Percentiles rank a stretch among this genome's conserved stretches.
Conservation (phyloP, 306 rosid genomes). For the Mucuna pruriens region DNA sequence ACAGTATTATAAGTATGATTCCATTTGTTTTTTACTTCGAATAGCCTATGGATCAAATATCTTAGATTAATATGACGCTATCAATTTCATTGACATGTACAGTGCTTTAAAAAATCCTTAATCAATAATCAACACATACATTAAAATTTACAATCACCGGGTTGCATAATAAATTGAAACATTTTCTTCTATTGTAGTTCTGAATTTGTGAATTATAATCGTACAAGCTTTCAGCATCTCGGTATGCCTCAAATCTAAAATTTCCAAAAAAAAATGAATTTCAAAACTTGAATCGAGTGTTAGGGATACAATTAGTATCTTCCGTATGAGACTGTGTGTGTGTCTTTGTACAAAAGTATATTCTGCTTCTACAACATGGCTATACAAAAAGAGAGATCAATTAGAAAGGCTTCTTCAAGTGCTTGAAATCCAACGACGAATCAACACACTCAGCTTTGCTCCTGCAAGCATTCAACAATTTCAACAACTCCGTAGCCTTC, state of each 20-base stretch:
- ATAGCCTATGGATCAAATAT: neutral
- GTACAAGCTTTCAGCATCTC: neutral
- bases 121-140: neutral
- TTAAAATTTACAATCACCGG: neutral
- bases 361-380: constrained; percentile 31
- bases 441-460: constrained; percentile 66
- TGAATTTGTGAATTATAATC: neutral
- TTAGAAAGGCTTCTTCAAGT: constrained; percentile 71
- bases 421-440: constrained; percentile 69
- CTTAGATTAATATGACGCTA: neutral
- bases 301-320: constrained; percentile 43
- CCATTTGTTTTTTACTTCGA: neutral
- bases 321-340: constrained; percentile 33
- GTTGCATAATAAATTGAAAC: neutral
- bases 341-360: constrained; percentile 40
- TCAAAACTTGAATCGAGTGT: constrained; percentile 39
- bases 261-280: neutral
- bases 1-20: neutral
- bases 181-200: neutral
- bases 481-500: constrained; percentile 77
- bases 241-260: constrained; percentile 2
- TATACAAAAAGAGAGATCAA: constrained; percentile 6
- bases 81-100: neutral
- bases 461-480: constrained; percentile 61
- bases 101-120: neutral